Evolutionary conservation across 768 basidiomycete genomes (phyloP).

Genomic region (Collybiopsis confluens): DNA sequence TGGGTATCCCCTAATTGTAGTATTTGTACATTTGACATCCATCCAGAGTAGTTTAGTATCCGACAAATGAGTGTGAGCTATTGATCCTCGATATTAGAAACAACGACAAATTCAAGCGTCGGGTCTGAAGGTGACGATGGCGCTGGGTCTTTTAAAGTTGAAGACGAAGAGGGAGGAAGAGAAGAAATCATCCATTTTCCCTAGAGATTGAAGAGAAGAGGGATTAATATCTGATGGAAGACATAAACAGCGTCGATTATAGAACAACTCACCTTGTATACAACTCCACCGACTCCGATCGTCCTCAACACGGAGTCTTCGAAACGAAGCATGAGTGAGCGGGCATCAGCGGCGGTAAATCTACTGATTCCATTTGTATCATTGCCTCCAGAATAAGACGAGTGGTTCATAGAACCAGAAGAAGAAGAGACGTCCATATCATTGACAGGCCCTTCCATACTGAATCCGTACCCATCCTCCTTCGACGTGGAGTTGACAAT

Average conservation of each 20-base stretch:
- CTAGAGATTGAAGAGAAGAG: not conserved
- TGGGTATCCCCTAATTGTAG: no score
- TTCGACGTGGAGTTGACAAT: no score
- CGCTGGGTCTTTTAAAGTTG: no score
- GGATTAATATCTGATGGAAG: no score
- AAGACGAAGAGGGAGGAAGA: not conserved
- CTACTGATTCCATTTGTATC: not conserved
- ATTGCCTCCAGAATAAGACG: not conserved
- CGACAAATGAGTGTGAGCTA: no score
- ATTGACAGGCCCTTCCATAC: no score
- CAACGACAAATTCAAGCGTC: not conserved
- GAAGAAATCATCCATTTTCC: not conserved
- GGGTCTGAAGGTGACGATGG: no score
- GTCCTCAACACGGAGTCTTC: not conserved
- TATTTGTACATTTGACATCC: no score
- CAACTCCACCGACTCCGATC: not conserved
- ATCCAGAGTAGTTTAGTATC: no score
- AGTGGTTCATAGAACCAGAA: no score
- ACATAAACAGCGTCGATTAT: no score
- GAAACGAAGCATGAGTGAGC: conserved; percentile 2
- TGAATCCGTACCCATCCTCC: no score
- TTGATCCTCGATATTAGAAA: not conserved
- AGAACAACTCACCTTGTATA: not conserved
- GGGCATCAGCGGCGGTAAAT: not conserved
- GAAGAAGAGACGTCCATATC: not conserved